Conservation (phyloP, 2,329 filamentous ascomycete species). For the Trichoderma cornu-damae region DNA sequence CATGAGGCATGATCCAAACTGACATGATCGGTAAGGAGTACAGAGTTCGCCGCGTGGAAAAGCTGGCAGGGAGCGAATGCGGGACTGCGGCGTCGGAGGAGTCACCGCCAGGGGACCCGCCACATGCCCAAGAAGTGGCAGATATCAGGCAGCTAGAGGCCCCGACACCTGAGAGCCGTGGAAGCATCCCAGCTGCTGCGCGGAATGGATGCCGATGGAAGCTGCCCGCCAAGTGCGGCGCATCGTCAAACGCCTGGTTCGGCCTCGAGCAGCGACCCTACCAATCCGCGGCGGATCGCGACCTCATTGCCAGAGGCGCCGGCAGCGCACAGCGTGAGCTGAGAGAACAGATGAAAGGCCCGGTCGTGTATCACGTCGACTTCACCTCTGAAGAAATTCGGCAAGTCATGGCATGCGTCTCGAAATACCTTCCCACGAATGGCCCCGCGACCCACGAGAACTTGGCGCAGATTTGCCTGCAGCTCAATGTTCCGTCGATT, state of each 20-base stretch:
- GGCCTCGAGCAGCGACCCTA: constrained; percentile 25
- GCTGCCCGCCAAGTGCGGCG: not conserved
- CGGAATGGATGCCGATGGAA: not conserved
- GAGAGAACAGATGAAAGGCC: constrained; percentile 12
- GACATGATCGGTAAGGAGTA: not conserved
- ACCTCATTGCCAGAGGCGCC: constrained; percentile 27
- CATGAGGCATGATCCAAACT: not conserved
- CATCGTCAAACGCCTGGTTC: constrained; percentile 16
- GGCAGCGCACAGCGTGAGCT: constrained; percentile 8
- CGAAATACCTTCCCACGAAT: constrained; percentile 16
- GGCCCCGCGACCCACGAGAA: constrained; percentile 22
- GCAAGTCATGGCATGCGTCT: constrained; percentile 25
- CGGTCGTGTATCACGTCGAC: constrained; percentile 41
- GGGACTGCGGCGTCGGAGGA: not conserved
- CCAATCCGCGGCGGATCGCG: constrained; percentile 25
- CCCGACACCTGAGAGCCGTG: not conserved
- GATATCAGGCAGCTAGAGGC: not conserved
- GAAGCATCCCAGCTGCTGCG: not conserved
- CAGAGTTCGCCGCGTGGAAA: not conserved
- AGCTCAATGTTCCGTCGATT: constrained; percentile 25
- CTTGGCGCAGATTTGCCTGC: constrained; percentile 22
- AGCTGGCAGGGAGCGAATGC: not conserved
- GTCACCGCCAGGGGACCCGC: not conserved
- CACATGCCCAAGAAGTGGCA: not conserved
- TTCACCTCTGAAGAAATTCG: constrained; percentile 39